Conservation (phyloP, 441 rosid genomes). For the Gossypium gossypioides region DNA sequence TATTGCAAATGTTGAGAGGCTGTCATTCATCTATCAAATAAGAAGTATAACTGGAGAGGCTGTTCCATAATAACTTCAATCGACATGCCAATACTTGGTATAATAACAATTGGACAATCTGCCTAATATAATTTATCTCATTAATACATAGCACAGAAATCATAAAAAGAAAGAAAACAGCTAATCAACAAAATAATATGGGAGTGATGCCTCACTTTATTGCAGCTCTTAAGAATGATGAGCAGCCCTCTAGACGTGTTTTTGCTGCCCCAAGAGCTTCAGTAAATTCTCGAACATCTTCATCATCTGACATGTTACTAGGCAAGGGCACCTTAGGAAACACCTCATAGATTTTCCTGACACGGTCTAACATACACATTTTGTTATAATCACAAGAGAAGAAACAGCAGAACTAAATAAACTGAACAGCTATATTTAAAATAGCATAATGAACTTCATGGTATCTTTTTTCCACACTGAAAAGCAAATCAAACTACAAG, state of each 20-base stretch:
- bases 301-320: conserved; percentile 61
- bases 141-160: neutral
- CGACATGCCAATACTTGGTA: neutral
- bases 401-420: neutral
- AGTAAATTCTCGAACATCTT: conserved; percentile 56
- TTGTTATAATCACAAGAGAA: conserved; percentile 23
- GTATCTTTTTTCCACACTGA: neutral
- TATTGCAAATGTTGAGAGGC: neutral
- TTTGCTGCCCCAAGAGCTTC: conserved; percentile 87
- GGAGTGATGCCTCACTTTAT: conserved; percentile 43
- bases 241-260: conserved; percentile 66
- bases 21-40: neutral
- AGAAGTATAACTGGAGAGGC: neutral
- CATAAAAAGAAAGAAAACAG: neutral
- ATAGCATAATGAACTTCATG: neutral
- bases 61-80: neutral
- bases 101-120: neutral
- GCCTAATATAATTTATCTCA: neutral
- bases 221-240: conserved; percentile 79
- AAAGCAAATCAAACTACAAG: conserved; percentile 9
- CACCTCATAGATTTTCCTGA: conserved; percentile 61
- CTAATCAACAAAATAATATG: neutral
- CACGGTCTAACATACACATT: conserved; percentile 47
- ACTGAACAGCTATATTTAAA: neutral
- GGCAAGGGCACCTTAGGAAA: conserved; percentile 77